These are phyloP conservation scores for Colletotrichum sp. DNA, from an alignment of 2,329 filamentous ascomycete genomes.

Conservation along the genomic window DNA sequence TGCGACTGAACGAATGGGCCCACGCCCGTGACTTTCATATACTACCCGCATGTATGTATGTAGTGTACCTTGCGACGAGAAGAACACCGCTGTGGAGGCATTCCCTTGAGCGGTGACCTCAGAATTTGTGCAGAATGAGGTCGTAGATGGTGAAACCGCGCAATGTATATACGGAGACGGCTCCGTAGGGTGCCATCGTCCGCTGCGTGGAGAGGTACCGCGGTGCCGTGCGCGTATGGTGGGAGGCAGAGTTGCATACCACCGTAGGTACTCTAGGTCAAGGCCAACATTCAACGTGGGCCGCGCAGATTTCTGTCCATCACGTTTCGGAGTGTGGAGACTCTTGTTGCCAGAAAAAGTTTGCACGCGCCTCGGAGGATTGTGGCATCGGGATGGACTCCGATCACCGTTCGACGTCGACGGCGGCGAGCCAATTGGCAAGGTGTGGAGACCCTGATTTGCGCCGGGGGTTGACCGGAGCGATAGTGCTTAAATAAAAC, in stretches of 20 bases:
- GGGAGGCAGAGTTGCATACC: not conserved
- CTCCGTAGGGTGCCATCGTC: not conserved
- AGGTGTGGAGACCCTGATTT: slow-evolving; percentile 16
- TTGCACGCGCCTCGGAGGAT: slow-evolving; percentile 12
- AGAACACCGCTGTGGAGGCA: not conserved
- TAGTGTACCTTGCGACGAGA: not conserved
- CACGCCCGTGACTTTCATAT: not conserved
- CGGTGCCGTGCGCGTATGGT: not conserved
- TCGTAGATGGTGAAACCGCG: not conserved
- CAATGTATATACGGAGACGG: not conserved
- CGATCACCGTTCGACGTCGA: not conserved
- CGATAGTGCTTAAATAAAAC: slow-evolving; percentile 3
- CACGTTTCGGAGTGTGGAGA: not conserved
- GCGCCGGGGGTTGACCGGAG: slow-evolving; percentile 16
- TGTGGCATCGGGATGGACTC: slow-evolving; percentile 14
- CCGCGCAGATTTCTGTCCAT: not conserved
- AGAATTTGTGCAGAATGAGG: not conserved
- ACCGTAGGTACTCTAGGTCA: not conserved
- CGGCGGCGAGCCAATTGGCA: not conserved
- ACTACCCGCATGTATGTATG: not conserved
- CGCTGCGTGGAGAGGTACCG: not conserved
- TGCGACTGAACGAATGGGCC: not conserved
- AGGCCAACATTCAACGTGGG: not conserved
- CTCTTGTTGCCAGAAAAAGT: slow-evolving; percentile 2
- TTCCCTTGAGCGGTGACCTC: not conserved